These are phyloP conservation scores for Trifolium dubium DNA, from an alignment of 306 rosid genomes.

Conservation along the genomic window DNA sequence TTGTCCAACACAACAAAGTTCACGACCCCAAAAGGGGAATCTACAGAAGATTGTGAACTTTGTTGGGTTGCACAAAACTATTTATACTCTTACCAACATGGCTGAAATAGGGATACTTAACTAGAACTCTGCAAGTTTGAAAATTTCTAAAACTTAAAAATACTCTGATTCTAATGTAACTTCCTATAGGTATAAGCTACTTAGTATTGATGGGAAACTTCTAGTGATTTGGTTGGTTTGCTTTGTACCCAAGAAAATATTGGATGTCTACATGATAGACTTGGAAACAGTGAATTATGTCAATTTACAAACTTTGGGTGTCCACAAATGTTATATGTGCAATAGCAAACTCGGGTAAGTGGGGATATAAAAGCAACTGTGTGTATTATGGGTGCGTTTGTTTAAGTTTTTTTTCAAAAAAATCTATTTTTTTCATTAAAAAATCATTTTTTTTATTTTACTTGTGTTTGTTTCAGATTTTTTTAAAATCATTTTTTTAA, in stretches of 20 bases:
- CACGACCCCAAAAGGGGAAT: background rate
- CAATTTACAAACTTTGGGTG: background rate
- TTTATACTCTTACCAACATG: background rate
- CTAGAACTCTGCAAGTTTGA: background rate
- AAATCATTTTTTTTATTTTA: too few species aligned
- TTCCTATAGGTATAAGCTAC: background rate
- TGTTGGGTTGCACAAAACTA: background rate
- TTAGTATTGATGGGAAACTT: background rate
- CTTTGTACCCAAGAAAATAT: background rate
- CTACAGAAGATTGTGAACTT: background rate
- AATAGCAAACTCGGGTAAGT: background rate
- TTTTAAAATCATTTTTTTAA: too few species aligned
- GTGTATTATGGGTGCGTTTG: too few species aligned
- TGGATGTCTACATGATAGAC: too few species aligned
- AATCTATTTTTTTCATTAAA: too few species aligned
- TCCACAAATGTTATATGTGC: background rate
- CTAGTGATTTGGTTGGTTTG: background rate
- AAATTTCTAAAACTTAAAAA: background rate
- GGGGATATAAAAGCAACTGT: background rate
- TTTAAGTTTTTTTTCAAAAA: too few species aligned
- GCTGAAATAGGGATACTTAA: constrained; percentile 15
- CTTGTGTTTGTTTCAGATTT: too few species aligned
- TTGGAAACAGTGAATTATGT: too few species aligned
- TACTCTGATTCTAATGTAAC: background rate
- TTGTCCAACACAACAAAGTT: too few species aligned